A percentile compares a stretch with the other conserved stretches of the same genome.
Conservation (phyloP, 1,284 basidiomycete genomes). For the Microbotryum intermedium region DNA sequence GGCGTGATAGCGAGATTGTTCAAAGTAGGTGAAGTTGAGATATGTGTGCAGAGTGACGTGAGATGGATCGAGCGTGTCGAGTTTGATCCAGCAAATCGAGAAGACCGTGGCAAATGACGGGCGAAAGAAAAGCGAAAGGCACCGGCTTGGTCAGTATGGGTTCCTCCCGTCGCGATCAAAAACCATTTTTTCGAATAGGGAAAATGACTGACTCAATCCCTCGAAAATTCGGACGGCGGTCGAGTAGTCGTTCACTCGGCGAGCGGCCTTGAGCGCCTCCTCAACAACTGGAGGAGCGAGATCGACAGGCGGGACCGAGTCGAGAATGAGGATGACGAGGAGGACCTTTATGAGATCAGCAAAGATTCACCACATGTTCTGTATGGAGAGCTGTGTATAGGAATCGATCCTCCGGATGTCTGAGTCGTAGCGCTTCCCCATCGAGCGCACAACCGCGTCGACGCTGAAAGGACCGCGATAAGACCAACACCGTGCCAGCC, state of each 20-base stretch:
- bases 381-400: too few species aligned
- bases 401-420: too few species aligned
- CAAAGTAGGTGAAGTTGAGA: neutral
- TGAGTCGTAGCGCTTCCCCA: too few species aligned
- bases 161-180: slow-evolving; percentile 46
- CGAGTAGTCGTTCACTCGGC: slow-evolving; percentile 92
- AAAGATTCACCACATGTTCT: too few species aligned
- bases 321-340: neutral
- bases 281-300: slow-evolving; percentile 56
- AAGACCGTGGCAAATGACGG: neutral
- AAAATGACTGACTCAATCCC: slow-evolving; percentile 31
- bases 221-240: slow-evolving; percentile 91
- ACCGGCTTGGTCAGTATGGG: neutral
- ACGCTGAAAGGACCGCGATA: too few species aligned
- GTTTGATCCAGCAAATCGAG: too few species aligned
- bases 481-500: too few species aligned
- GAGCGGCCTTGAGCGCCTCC: slow-evolving; percentile 76
- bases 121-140: neutral
- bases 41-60: neutral
- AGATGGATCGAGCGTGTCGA: neutral
- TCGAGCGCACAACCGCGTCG: too few species aligned
- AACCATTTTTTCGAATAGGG: neutral
- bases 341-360: too few species aligned
- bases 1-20: neutral
- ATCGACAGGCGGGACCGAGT: neutral